Conservation (phyloP, 345 rosid genomes). For the Linum lewisii region DNA sequence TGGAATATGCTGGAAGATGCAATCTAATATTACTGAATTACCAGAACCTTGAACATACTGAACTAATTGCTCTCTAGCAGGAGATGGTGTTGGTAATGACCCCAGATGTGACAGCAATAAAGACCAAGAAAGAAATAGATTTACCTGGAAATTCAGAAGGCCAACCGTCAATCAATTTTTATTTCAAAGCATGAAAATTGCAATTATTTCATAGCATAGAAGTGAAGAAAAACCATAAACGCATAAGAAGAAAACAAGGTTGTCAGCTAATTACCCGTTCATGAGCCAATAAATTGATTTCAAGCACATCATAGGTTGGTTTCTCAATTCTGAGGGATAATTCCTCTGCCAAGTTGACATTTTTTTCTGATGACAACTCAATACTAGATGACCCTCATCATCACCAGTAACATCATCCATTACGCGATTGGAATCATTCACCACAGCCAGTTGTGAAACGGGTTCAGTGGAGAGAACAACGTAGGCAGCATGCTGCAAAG, state of each 20-base stretch:
- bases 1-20: constrained; percentile 90
- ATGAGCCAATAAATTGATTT: constrained; percentile 54
- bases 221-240: not conserved
- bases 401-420: constrained; percentile 25
- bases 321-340: constrained; percentile 58
- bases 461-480: constrained; percentile 72
- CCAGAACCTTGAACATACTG: constrained; percentile 69
- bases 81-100: constrained; percentile 54
- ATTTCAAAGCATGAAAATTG: too few relatives aligned
- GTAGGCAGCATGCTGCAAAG: constrained; percentile 78
- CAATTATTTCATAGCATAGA: too few relatives aligned
- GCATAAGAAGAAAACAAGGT: constrained; percentile 1
- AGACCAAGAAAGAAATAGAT: constrained; percentile 75
- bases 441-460: constrained; percentile 51
- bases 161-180: not conserved
- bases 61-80: constrained; percentile 60
- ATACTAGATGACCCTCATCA: constrained; percentile 29
- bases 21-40: constrained; percentile 55
- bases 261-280: constrained; percentile 50
- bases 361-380: constrained; percentile 46
- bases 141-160: constrained; percentile 41
- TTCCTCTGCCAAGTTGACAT: constrained; percentile 53
- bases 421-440: constrained; percentile 24
- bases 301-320: constrained; percentile 53
- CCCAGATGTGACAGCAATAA: constrained; percentile 69